Evolutionary conservation across 208 protist genomes (phyloP), one percentile per base, ranked within the genome.

Genomic region (Phytomonas francai): DNA sequence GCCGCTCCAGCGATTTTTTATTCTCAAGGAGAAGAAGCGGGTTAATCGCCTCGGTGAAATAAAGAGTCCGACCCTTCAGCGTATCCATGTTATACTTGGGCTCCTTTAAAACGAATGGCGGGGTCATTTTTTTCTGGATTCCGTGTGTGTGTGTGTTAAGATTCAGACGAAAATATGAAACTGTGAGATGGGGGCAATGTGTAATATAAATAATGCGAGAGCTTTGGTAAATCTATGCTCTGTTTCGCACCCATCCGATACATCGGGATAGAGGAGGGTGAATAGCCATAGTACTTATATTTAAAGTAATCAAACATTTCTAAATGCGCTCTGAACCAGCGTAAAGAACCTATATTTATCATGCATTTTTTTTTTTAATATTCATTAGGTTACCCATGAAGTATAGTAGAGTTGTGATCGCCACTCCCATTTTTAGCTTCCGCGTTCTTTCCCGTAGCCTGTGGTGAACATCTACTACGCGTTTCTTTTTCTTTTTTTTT

Each of bases 21-120:
- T 76, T 89, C 67, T 88, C 75, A 29, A 94, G 73, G 58, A 86
- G 79, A 25, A 89, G 67, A 25, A 88, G 14, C 25, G 87, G 84
- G 69, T 95, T 96, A 39, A 93, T 89, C 16, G 93, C 76, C 68
- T 91, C 84, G 30, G 80, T 72, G 76, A 88, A 97, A 78, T 97
- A 93, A 59, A 82, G 76, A n/a, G 77, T 76, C 65, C 94, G 88
- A 36, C 92, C 91, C 62, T 29, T 74, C 67, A 91, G 87, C 54
- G 84, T 93, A 63, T 63, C 67, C 78, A 94, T 88, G 74, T 97
- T 85, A 69, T 92, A 93, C 79, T 81, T 82, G 63, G 85, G 78
- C 32, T 74, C 63, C 42, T 78, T 83, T 59, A 83, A 68, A 33
- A 81, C 84, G 77, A 89, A 94, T 4, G 76, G 63, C 1, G 80